A percentile compares a stretch with the other conserved stretches of the same genome.
Conservation (phyloP, 148 eudicot genomes). For the Camellia japonica region DNA sequence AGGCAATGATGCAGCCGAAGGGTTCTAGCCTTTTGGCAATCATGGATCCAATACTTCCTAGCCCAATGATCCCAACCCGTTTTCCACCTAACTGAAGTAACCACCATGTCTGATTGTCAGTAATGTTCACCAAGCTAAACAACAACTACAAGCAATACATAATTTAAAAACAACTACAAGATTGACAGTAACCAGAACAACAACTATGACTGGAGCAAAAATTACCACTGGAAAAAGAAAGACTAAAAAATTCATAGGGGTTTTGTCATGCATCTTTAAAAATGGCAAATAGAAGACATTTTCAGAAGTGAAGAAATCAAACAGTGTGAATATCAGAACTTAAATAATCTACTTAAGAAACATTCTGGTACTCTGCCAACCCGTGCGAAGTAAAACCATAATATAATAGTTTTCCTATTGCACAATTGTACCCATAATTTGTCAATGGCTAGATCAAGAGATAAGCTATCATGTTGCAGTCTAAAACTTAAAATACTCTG, state of each 20-base stretch:
- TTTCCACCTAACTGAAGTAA: slow-evolving; percentile 58
- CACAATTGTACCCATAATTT: no score
- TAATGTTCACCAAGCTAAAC: neutral
- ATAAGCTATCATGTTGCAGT: no score
- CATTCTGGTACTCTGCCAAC: no score
- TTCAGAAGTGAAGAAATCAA: neutral
- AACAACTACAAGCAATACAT: neutral
- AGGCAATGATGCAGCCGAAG: slow-evolving; percentile 70
- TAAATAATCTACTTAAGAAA: neutral
- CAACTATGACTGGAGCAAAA: no score
- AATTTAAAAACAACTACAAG: no score
- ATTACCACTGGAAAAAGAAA: no score
- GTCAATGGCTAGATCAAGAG: no score
- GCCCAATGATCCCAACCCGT: slow-evolving; percentile 75
- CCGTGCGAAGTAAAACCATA: no score
- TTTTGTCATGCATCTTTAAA: neutral
- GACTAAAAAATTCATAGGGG: no score
- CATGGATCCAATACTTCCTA: slow-evolving; percentile 70
- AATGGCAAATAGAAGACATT: neutral
- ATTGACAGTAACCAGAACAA: no score
- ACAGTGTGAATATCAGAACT: neutral
- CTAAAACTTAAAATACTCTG: no score
- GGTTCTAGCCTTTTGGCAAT: slow-evolving; percentile 57
- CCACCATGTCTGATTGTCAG: neutral
- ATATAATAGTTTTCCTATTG: no score